Evolutionary conservation across 495 filamentous ascomycete species (phyloP), one percentile per base, ranked within the genome.

Genomic region (Baudoinia panamericana): DNA sequence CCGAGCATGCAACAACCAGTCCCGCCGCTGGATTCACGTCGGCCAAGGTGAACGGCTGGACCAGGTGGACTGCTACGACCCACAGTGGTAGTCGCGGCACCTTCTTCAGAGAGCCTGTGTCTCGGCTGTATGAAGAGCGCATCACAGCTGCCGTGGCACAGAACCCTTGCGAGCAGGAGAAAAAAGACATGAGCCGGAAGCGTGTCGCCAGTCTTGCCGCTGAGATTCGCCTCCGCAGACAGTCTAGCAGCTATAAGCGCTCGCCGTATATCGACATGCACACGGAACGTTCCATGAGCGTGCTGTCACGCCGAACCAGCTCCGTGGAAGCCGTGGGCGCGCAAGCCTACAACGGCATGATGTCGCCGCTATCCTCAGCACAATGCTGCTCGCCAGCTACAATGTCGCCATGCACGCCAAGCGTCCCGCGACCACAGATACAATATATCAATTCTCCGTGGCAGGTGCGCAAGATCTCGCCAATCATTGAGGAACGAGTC

Each of bases 101-200:
- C 9, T 81, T 81, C 53, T 63, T 81, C 39, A 73, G 75, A 43
- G 73, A 78, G 56, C 73, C 74, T 0, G 62, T 78, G 13, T 63
- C 67, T 2, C 69, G 67, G 23, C 65, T 73, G 22, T 80, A 80
- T 53, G 67, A 73, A 41, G 65, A 69, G 23, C 61, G 61, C 21
- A 59, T 70, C 29, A 59, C 59, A 6, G 42, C 41, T 18, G 48
- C 33, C 41, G 36, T 32, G 26, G 33, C 33, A 41, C 15, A 53
- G 23, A 21, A 39, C 13, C 28, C 36, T 1, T 12, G 18, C 10
- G 28, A 54, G 31, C 41, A 51, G 16, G 45, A 54, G 19, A 47
- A 51, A 41, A 53, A 51, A 18, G 54, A 60, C 39, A 18, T 53
- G 11, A 48, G 44, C 38, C 59, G 56, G 28, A 52, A 54, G 20